A percentile compares a stretch with the other conserved stretches of the same genome.
Evolutionary conservation across 805 yeast genomes (phyloP).

Genomic region (Wickerhamiella bombiphila): DNA sequence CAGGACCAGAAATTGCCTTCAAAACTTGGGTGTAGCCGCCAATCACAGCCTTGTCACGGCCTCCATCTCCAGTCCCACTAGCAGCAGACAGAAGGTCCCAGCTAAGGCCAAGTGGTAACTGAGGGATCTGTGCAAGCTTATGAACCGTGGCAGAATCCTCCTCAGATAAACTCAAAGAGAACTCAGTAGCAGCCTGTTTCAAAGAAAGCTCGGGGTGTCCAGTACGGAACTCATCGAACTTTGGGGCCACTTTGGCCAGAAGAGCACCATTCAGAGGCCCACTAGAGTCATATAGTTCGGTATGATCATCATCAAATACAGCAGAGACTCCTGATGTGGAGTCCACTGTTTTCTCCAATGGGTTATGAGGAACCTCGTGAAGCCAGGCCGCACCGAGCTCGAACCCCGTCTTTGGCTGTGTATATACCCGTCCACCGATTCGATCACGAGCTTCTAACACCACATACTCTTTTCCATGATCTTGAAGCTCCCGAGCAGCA

Average conservation of each 20-base stretch:
- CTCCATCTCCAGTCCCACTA: constrained; percentile 1
- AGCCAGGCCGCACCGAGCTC: constrained; percentile 21
- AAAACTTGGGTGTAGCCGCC: constrained; percentile 15
- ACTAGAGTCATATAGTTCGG: constrained; percentile 9
- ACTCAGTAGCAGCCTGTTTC: constrained; percentile 9
- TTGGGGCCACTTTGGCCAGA: constrained; percentile 5
- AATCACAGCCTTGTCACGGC: constrained; percentile 18
- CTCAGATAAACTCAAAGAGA: constrained; percentile 5
- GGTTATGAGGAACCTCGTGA: constrained; percentile 17
- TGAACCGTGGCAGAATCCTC: constrained; percentile 8
- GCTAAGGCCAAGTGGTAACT: constrained; percentile 7
- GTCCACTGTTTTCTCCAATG: constrained; percentile 13
- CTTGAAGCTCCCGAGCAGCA: constrained; percentile 20
- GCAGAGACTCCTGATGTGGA: constrained; percentile 8
- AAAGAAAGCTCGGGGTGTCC: constrained; percentile 7
- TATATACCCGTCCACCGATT: constrained; percentile 21
- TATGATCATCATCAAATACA: constrained; percentile 15
- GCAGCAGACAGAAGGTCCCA: background rate
- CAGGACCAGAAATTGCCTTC: constrained; percentile 7
- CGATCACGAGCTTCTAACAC: constrained; percentile 23
- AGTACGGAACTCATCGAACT: constrained; percentile 12
- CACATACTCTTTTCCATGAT: constrained; percentile 14
- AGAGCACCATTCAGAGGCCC: constrained; percentile 12
- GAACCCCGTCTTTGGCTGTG: constrained; percentile 7
- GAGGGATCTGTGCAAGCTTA: constrained; percentile 9